Percentiles rank a stretch among this genome's conserved stretches.
Evolutionary conservation across 2,329 filamentous ascomycete genomes (phyloP).

Genomic region (Cercospora berteroae): DNA sequence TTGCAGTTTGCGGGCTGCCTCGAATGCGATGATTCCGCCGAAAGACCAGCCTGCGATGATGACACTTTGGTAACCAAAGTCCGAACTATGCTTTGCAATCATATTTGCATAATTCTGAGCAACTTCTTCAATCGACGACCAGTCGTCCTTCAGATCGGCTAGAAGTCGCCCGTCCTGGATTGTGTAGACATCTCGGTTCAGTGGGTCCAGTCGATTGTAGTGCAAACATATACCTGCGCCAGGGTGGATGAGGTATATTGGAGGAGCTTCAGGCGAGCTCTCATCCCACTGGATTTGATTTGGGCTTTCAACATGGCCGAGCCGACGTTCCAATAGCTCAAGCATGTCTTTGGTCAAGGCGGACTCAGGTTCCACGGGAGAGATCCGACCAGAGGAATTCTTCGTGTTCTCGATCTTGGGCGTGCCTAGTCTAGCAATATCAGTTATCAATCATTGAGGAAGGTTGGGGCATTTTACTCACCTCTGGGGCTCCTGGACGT

Average conservation of each 20-base stretch:
- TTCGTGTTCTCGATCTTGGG: background rate
- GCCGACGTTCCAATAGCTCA: slow-evolving; percentile 1
- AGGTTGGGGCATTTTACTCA: background rate
- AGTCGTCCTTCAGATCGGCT: slow-evolving; percentile 10
- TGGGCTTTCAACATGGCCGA: background rate
- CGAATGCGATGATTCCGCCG: slow-evolving; percentile 14
- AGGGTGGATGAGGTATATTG: slow-evolving; percentile 13
- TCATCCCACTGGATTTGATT: slow-evolving; percentile 8
- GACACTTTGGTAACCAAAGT: background rate
- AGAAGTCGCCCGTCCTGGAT: slow-evolving; percentile 8
- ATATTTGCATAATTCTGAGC: slow-evolving; percentile 3
- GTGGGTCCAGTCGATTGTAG: slow-evolving; percentile 3
- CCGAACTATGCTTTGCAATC: background rate
- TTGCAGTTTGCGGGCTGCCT: slow-evolving; percentile 6
- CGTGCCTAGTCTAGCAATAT: background rate
- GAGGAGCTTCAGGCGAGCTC: background rate
- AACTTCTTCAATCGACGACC: slow-evolving; percentile 10
- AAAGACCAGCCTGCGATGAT: slow-evolving; percentile 15
- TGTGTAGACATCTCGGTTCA: slow-evolving; percentile 7
- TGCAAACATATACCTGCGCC: slow-evolving; percentile 11
- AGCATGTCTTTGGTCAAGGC: slow-evolving; percentile 3
- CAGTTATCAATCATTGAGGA: background rate
- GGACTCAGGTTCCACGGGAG: background rate
- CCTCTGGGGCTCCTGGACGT: background rate
- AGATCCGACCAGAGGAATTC: background rate